Conservation (phyloP, 2,329 filamentous ascomycete species). For the Pseudodiploospora longispora region DNA sequence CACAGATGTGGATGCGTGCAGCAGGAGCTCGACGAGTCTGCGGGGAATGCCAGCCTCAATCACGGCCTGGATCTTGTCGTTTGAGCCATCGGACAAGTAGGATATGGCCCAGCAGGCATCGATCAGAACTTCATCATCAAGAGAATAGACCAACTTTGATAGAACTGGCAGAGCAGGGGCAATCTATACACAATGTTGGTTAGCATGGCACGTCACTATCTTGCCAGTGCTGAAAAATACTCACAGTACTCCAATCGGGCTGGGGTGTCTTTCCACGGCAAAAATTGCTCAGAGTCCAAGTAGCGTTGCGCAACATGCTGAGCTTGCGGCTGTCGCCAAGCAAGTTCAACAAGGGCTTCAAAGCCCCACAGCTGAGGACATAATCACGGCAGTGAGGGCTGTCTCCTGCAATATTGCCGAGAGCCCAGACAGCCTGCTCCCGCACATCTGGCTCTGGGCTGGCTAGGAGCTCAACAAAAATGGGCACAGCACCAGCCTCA, state of each 20-base stretch:
- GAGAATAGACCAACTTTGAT: slow-evolving; percentile 93
- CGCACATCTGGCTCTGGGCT: slow-evolving; percentile 97
- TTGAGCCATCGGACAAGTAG: slow-evolving; percentile 93
- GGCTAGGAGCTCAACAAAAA: slow-evolving; percentile 91
- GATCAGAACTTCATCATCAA: slow-evolving; percentile 96
- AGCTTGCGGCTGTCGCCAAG: slow-evolving; percentile 97
- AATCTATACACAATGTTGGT: slow-evolving; percentile 51
- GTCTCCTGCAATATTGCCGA: slow-evolving; percentile 98
- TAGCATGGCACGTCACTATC: neutral
- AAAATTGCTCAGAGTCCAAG: slow-evolving; percentile 99
- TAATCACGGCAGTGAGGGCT: slow-evolving; percentile 97
- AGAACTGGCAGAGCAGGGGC: slow-evolving; percentile 89
- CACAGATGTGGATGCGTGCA: slow-evolving; percentile 96
- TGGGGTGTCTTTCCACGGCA: slow-evolving; percentile 99
- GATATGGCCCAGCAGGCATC: slow-evolving; percentile 99
- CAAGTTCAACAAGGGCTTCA: slow-evolving; percentile 81
- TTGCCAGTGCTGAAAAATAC: slow-evolving; percentile 25
- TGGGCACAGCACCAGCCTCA: slow-evolving; percentile 93
- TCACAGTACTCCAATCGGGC: slow-evolving; percentile 92
- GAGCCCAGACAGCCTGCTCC: slow-evolving; percentile 96
- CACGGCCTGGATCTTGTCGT: slow-evolving; percentile 98
- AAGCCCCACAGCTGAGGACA: slow-evolving; percentile 81
- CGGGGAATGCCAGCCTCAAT: slow-evolving; percentile 97
- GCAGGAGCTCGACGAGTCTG: slow-evolving; percentile 89
- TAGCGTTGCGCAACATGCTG: slow-evolving; percentile 97